A percentile compares a stretch with the other conserved stretches of the same genome.
These are phyloP conservation scores for Ceratocystis diversiconidia DNA, from an alignment of 2,329 filamentous ascomycete genomes.

Conservation along the genomic window DNA sequence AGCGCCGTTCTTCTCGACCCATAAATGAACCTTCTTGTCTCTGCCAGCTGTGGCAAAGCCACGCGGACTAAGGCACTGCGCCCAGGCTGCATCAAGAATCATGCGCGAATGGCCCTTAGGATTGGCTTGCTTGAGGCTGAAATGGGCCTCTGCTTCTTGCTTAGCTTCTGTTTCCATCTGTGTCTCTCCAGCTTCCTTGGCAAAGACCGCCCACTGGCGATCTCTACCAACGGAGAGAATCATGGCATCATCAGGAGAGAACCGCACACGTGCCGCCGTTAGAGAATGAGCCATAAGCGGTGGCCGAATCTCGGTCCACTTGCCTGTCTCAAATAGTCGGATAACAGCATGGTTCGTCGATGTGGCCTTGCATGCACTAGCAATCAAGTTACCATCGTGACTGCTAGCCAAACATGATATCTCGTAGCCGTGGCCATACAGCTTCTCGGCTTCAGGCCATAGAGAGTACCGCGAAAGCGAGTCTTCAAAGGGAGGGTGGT, in stretches of 20 bases:
- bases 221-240: constrained; percentile 85
- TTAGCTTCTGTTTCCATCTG: not conserved
- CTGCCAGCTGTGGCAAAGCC: constrained; percentile 77
- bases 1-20: constrained; percentile 33
- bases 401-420: constrained; percentile 75
- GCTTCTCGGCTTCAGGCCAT: constrained; percentile 91
- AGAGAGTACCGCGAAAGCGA: constrained; percentile 77
- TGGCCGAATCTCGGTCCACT: constrained; percentile 78
- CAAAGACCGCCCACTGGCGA: constrained; percentile 77
- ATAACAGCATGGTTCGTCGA: constrained; percentile 91
- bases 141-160: constrained; percentile 28
- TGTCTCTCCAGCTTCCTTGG: constrained; percentile 28
- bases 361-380: constrained; percentile 85
- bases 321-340: constrained; percentile 70
- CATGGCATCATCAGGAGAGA: constrained; percentile 58
- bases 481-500: constrained; percentile 76
- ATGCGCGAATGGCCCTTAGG: constrained; percentile 81
- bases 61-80: constrained; percentile 34
- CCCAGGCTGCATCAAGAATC: constrained; percentile 83
- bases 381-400: constrained; percentile 60
- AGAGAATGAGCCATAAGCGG: constrained; percentile 72
- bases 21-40: constrained; percentile 72
- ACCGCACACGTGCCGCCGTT: constrained; percentile 70
- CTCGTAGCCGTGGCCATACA: constrained; percentile 96
- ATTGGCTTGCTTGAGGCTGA: constrained; percentile 48